A percentile compares a stretch with the other conserved stretches of the same genome.
Evolutionary conservation across 371 early-diverging fungal species (phyloP).

Genomic region (Phascolomyces articulosus): DNA sequence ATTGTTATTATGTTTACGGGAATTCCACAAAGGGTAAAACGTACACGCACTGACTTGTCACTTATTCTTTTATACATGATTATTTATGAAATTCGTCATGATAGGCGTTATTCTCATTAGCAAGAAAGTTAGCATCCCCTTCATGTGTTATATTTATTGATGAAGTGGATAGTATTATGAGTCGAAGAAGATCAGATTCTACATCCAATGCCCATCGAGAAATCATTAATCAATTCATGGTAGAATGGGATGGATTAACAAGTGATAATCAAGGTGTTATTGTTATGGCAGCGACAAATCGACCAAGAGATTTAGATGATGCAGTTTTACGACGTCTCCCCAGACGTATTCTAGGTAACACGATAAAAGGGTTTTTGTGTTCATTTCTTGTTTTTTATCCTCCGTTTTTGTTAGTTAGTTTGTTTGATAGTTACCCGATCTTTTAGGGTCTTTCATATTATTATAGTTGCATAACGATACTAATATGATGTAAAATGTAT

Average conservation of each 20-base stretch:
- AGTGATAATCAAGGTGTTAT: slow-evolving; percentile 80
- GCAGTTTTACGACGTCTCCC: slow-evolving; percentile 97
- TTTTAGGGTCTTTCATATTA: no score
- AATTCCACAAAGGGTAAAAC: slow-evolving; percentile 7
- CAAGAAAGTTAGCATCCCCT: slow-evolving; percentile 88
- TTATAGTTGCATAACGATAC: no score
- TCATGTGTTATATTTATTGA: slow-evolving; percentile 96
- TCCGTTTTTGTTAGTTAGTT: no score
- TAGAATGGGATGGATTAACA: slow-evolving; percentile 95
- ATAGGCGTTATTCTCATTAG: slow-evolving; percentile 95
- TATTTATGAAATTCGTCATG: no score
- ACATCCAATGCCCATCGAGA: slow-evolving; percentile 68
- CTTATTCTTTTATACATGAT: not conserved
- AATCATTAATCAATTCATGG: slow-evolving; percentile 96
- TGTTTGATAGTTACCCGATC: no score
- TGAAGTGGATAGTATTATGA: slow-evolving; percentile 97
- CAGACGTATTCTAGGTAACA: slow-evolving; percentile 84
- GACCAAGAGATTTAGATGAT: slow-evolving; percentile 98
- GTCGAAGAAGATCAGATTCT: slow-evolving; percentile 71
- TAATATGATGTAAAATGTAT: no score
- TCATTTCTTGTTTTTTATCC: not conserved
- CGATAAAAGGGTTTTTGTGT: not conserved
- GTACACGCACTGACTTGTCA: slow-evolving; percentile 3
- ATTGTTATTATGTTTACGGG: slow-evolving; percentile 1
- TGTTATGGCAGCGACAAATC: slow-evolving; percentile 96